Conservation (phyloP, 306 rosid species). For the Quercus gilva region DNA sequence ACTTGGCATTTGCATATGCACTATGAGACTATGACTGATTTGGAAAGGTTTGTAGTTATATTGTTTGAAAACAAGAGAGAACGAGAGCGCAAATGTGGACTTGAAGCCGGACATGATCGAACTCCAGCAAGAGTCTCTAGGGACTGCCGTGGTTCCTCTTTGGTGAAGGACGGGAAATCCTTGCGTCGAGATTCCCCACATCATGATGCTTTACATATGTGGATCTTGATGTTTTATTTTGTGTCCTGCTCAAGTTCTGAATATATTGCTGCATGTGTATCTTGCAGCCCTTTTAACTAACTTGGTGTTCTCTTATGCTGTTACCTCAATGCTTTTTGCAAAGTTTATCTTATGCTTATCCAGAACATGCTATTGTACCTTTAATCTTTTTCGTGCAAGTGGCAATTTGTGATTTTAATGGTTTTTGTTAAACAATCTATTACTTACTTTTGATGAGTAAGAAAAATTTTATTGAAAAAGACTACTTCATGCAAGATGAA, state of each 20-base stretch:
- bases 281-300: constrained; percentile 77
- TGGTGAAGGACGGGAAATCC: constrained; percentile 74
- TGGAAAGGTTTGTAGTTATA: no score
- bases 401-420: not conserved
- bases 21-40: no score
- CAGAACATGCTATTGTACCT: not conserved
- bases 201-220: constrained; percentile 79
- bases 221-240: constrained; percentile 80
- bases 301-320: constrained; percentile 52
- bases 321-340: not conserved
- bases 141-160: constrained; percentile 77
- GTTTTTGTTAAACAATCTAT: not conserved
- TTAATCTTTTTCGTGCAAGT: not conserved
- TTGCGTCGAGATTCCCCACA: constrained; percentile 80
- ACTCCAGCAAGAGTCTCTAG: constrained; percentile 63
- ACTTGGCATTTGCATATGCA: no score
- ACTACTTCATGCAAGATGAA: no score
- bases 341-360: constrained; percentile 13
- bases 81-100: constrained; percentile 52
- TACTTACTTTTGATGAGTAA: not conserved
- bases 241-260: constrained; percentile 50
- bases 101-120: constrained; percentile 47
- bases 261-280: constrained; percentile 75
- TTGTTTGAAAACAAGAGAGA: constrained; percentile 62
- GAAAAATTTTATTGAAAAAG: no score